phyloP scores from a whole-genome alignment of 2,329 filamentous ascomycete species.

The Fusarium sp. region DNA sequence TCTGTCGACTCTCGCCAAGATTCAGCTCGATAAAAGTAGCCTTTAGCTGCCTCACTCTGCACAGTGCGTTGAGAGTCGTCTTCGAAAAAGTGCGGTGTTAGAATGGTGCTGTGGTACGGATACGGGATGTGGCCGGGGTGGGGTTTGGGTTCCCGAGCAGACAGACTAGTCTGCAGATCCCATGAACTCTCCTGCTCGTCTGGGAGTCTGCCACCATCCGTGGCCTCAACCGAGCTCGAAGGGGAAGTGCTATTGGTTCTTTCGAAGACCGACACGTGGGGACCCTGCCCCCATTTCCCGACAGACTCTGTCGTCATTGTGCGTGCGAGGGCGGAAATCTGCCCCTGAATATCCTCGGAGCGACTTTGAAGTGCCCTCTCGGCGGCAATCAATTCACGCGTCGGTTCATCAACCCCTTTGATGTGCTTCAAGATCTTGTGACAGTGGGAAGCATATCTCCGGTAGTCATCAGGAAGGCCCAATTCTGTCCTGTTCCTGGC shows the following conservation, averaged over 20 bases:
- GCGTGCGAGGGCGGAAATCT: slow-evolving; percentile 26
- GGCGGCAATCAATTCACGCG: slow-evolving; percentile 20
- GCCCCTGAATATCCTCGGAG: slow-evolving; percentile 35
- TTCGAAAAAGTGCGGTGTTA: slow-evolving; percentile 20
- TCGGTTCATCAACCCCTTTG: slow-evolving; percentile 27
- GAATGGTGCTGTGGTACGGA: slow-evolving; percentile 33
- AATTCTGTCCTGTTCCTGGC: slow-evolving; percentile 24
- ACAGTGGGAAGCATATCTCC: slow-evolving; percentile 39
- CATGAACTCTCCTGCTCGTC: slow-evolving; percentile 6
- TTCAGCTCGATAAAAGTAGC: slow-evolving; percentile 26
- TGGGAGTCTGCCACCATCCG: slow-evolving; percentile 18
- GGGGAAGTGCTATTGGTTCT: slow-evolving; percentile 38
- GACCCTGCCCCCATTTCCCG: slow-evolving; percentile 24
- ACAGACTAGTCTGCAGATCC: slow-evolving; percentile 26
- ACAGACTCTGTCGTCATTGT: slow-evolving; percentile 30
- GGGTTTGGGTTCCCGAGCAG: slow-evolving; percentile 21
- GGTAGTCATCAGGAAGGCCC: slow-evolving; percentile 41
- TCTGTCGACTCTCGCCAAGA: slow-evolving; percentile 31
- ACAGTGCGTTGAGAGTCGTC: slow-evolving; percentile 18
- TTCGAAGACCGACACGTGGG: slow-evolving; percentile 43
- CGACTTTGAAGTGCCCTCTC: slow-evolving; percentile 27
- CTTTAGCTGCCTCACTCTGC: not conserved
- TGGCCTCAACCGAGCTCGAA: slow-evolving; percentile 29
- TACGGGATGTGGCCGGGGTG: slow-evolving; percentile 35
- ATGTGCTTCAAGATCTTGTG: slow-evolving; percentile 41